Base-by-base conservation (phyloP, 345 rosid genomes). In the Lepidium sativum region DNA sequence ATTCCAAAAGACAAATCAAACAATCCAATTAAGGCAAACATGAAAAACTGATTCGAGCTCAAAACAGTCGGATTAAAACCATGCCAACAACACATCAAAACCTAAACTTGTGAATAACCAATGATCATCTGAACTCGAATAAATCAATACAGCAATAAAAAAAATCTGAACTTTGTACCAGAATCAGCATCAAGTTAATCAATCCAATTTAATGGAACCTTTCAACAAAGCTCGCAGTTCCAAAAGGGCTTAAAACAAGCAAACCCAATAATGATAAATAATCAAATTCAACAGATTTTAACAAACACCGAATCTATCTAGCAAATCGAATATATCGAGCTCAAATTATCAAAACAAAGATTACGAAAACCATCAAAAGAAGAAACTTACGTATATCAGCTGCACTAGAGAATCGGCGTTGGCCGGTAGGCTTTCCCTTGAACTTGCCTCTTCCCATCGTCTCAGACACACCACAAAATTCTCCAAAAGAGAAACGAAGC, bases 361-460 rank as follows among this genome's bases (percentile, higher is more conserved):
- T n/a, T n/a, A n/a, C n/a, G n/a, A n/a, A n/a, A n/a, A n/a, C n/a
- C n/a, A n/a, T n/a, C n/a, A n/a, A n/a, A n/a, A n/a, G n/a, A n/a
- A 27, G 31, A 27, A 27, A 41, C 73, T 40, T 78, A 83, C 91
- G 79, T 23, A 85, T 66, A 58, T 85, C 88, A 80, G 84, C 88
- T 20, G 82, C 86, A 12, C 85, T 78, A 13, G 91, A 83, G 84
- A 85, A 85, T 37, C 76, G 83, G 78, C 86, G 88, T 58, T 78
- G 86, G 63, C 91, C 88, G 25, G 91, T 85, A 33, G 88, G 91
- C 67, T 85, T 85, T 25, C 86, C 91, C 83, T 85, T 85, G 73
- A 81, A 85, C 76, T 83, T 85, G 60, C 88, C 91, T 79, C 88
- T 81, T 60, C 84, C 88, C 88, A 83, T 85, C 31, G 69, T 54